Percentiles rank a stretch among this genome's conserved stretches.
Conservation (phyloP, 2,329 filamentous ascomycete species). For the Furcasterigmium furcatum region DNA sequence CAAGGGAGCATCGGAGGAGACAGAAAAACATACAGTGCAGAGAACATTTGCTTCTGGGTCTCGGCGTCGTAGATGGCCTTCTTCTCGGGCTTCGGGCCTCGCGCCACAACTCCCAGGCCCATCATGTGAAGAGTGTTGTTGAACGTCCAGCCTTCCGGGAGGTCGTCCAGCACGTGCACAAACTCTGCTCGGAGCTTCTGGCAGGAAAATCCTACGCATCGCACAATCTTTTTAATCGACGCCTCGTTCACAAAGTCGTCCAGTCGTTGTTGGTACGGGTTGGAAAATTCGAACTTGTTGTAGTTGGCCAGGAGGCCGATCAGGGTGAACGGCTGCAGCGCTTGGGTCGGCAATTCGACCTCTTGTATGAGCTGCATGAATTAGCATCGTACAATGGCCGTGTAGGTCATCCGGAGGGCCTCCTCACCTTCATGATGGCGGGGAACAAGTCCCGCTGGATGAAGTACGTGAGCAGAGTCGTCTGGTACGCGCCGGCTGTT, state of each 20-base stretch:
- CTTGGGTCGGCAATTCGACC: slow-evolving; percentile 58
- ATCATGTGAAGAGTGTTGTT: slow-evolving; percentile 79
- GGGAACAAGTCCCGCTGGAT: slow-evolving; percentile 94
- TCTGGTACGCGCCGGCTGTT: slow-evolving; percentile 92
- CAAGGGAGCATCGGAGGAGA: not conserved
- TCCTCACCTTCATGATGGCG: slow-evolving; percentile 81
- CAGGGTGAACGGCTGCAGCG: slow-evolving; percentile 74
- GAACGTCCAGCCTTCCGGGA: slow-evolving; percentile 86
- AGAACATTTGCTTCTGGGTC: slow-evolving; percentile 78
- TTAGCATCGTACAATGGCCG: not conserved
- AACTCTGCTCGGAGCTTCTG: slow-evolving; percentile 69
- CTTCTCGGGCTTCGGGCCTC: slow-evolving; percentile 62
- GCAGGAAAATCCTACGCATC: slow-evolving; percentile 72
- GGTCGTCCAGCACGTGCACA: slow-evolving; percentile 81
- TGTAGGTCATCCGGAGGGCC: not conserved
- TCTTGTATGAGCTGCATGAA: slow-evolving; percentile 72
- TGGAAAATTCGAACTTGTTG: slow-evolving; percentile 99
- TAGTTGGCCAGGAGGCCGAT: slow-evolving; percentile 91
- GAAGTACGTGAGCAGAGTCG: slow-evolving; percentile 89
- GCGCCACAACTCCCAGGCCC: slow-evolving; percentile 73
- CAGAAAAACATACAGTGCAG: slow-evolving; percentile 60
- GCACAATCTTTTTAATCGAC: slow-evolving; percentile 78
- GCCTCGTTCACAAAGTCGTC: slow-evolving; percentile 94
- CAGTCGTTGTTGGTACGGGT: slow-evolving; percentile 87
- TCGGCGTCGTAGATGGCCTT: slow-evolving; percentile 67